Base-by-base conservation (phyloP, 2,329 filamentous ascomycete species). In the Gremmenia infestans region DNA sequence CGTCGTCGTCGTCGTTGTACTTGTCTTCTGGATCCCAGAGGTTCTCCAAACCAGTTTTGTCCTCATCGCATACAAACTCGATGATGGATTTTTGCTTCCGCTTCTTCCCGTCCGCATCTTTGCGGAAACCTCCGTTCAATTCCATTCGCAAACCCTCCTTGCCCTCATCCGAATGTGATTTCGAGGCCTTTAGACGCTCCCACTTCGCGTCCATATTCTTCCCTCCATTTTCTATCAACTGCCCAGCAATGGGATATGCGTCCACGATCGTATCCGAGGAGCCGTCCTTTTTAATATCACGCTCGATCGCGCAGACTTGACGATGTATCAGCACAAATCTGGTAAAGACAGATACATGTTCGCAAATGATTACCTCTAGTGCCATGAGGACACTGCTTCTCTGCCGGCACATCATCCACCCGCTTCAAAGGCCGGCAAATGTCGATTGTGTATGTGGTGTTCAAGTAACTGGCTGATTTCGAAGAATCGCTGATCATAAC, bases 371-470 rank as follows among this genome's bases (percentile, higher is more conserved):
- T 72, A 89, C 87, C 82, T 77, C 86, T 79, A 2, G 89, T 85
- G 42, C 85, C 86, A 48, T 80, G 79, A 0, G 83, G 85, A 68
- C 91, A 95, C 65, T 86, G 75, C 39, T 85, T 76, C 5, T 77
- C 72, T 62, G 80, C 78, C 17, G 75, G 73, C 1, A 77, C 74
- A 23, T 80, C 17, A 5, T n/a, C 81, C 45, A 78, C 80, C 68
- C 81, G 81, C 70, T 82, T 81, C 61, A 96, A 73, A 6, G 82
- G 77, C 52, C 77, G 73, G 74, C 91, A 96, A 49, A 95, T 78
- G 66, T 95, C 88, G 55, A 95, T 69, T 0, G 89, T 92, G 71
- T 91, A 95, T 45, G 89, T 93, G 25, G 85, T 90, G 71, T 94
- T 94, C 58, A 76, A 78, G 28, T 81, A 75, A 15, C 77, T 76